Percentiles rank a stretch among this genome's conserved stretches.
These are phyloP conservation scores for Xylaria sp. DNA, from an alignment of 2,329 filamentous ascomycete genomes.

Conservation along the genomic window DNA sequence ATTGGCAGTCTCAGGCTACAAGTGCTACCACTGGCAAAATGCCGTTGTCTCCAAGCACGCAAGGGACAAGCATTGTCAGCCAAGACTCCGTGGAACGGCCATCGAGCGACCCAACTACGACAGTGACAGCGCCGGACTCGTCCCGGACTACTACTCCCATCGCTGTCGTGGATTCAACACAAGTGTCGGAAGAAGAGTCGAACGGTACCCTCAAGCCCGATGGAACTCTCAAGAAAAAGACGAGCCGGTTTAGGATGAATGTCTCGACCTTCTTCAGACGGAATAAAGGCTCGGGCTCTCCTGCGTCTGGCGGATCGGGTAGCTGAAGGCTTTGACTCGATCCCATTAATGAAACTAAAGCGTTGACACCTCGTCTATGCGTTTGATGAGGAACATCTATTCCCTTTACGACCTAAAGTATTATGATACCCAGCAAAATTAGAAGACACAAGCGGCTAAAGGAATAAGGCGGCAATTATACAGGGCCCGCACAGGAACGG, in stretches of 20 bases:
- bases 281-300: constrained; percentile 59
- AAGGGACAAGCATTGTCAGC: constrained; percentile 73
- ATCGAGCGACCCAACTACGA: constrained; percentile 56
- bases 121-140: constrained; percentile 54
- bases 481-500: constrained; percentile 32
- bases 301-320: constrained; percentile 44
- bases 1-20: constrained; percentile 72
- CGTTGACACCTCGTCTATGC: constrained; percentile 19
- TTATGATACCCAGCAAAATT: constrained; percentile 41
- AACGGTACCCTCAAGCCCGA: constrained; percentile 61
- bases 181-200: constrained; percentile 52
- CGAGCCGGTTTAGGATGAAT: constrained; percentile 72
- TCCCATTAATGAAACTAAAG: constrained; percentile 24
- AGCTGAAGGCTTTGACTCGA: constrained; percentile 27
- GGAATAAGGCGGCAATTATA: constrained; percentile 33
- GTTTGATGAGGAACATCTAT: constrained; percentile 29
- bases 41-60: constrained; percentile 72
- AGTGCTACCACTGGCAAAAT: constrained; percentile 72
- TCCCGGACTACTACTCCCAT: constrained; percentile 47
- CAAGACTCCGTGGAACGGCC: constrained; percentile 66
- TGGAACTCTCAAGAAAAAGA: constrained; percentile 68
- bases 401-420: constrained; percentile 38
- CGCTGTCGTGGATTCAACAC: constrained; percentile 45
- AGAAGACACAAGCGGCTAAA: constrained; percentile 29
- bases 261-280: constrained; percentile 67